Percentiles rank a stretch among this genome's conserved stretches.
Conservation (phyloP, 2,329 filamentous ascomycete species). For the Cryoendolithus antarcticus region DNA sequence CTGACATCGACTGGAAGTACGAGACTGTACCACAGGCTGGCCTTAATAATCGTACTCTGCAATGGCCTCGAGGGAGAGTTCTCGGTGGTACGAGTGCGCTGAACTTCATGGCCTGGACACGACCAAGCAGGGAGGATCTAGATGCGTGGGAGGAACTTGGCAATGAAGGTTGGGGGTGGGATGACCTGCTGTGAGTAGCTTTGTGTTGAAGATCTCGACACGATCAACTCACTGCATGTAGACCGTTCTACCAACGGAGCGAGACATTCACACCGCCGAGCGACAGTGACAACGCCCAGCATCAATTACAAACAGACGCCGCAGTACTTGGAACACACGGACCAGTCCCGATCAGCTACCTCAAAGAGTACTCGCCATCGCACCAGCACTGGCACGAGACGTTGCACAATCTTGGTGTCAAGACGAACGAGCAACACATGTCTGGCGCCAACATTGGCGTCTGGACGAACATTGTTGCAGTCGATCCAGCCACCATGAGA, state of each 20-base stretch:
- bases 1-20: constrained; percentile 21
- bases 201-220: too few relatives aligned
- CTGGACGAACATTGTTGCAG: constrained; percentile 35
- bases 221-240: too few relatives aligned
- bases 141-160: constrained; percentile 25
- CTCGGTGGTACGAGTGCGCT: constrained; percentile 18
- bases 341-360: constrained; percentile 8
- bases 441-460: constrained; percentile 39
- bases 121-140: constrained; percentile 21
- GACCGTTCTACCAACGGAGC: constrained; percentile 20
- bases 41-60: constrained; percentile 7
- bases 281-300: too few relatives aligned
- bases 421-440: constrained; percentile 32
- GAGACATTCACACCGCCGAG: constrained; percentile 5
- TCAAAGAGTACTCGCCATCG: constrained; percentile 21
- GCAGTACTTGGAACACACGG: neutral
- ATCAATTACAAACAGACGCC: constrained; percentile 1
- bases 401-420: constrained; percentile 33
- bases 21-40: constrained; percentile 17
- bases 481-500: constrained; percentile 34
- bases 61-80: constrained; percentile 20
- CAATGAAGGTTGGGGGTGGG: constrained; percentile 28
- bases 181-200: constrained; percentile 18
- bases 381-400: constrained; percentile 32
- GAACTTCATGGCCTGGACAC: constrained; percentile 17